These are phyloP conservation scores for Wallacemonas collosoma DNA, from an alignment of 208 protist genomes.

Conservation along the genomic window DNA sequence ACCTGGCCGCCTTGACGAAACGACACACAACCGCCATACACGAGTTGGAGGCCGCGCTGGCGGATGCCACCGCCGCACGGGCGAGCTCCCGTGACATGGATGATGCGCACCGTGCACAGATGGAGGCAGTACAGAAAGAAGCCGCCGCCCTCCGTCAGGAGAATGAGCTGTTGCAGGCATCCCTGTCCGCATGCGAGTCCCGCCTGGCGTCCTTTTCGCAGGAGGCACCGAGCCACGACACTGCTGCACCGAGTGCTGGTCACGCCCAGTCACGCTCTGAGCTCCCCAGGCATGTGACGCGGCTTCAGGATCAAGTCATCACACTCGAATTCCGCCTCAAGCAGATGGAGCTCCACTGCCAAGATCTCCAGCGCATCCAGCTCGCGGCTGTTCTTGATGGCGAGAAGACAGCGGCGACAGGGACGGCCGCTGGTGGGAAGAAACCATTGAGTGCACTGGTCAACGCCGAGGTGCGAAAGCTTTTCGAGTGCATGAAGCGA, in stretches of 20 bases:
- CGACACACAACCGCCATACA: neutral
- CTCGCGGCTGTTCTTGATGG: slow-evolving; percentile 12
- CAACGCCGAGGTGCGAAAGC: slow-evolving; percentile 49
- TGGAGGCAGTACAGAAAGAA: neutral
- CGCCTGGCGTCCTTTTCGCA: too few species aligned
- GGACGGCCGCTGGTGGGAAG: neutral
- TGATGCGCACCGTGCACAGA: too few species aligned
- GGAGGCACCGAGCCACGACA: neutral
- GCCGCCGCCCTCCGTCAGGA: neutral
- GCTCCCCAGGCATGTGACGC: neutral
- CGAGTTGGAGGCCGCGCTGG: neutral
- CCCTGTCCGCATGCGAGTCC: too few species aligned
- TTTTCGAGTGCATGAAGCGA: slow-evolving; percentile 52
- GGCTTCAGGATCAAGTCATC: slow-evolving; percentile 17
- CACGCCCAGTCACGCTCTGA: neutral
- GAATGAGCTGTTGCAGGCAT: too few species aligned
- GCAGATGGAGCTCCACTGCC: slow-evolving; percentile 24
- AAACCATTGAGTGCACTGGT: slow-evolving; percentile 10
- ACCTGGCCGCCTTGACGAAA: neutral
- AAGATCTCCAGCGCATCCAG: slow-evolving; percentile 18
- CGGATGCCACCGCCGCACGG: neutral
- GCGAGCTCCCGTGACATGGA: neutral
- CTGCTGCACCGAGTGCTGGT: neutral
- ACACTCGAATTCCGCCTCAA: slow-evolving; percentile 29
- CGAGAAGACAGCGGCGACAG: neutral